Evolutionary conservation across 163 green algal species (phyloP).

Genomic region (Scenedesmus sp.): DNA sequence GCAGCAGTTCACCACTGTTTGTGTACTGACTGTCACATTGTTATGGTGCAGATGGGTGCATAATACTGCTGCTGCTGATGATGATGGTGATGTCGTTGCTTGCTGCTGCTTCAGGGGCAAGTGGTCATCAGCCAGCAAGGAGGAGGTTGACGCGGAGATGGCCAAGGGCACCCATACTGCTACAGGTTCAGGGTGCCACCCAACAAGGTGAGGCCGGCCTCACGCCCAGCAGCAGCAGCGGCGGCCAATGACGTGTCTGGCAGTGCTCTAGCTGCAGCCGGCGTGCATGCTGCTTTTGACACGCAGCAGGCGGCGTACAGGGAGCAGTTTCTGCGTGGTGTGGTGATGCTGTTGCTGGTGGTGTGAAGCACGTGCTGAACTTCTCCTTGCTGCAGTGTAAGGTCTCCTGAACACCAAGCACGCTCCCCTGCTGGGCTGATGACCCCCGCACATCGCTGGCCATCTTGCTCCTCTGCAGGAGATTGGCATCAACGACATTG

Average conservation of each 20-base stretch:
- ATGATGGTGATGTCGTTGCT: background rate
- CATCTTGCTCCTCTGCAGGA: slow-evolving; percentile 54
- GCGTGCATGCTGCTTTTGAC: background rate
- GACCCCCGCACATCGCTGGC: too few species aligned
- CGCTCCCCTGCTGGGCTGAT: too few species aligned
- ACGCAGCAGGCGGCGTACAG: background rate
- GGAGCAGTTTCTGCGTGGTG: too few species aligned
- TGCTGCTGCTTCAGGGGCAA: slow-evolving; percentile 79
- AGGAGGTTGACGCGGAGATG: slow-evolving; percentile 92
- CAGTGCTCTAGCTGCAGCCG: background rate
- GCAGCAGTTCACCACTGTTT: too few species aligned
- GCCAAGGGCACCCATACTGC: slow-evolving; percentile 89
- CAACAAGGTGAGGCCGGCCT: background rate
- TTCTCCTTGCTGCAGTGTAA: too few species aligned
- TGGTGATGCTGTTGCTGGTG: too few species aligned
- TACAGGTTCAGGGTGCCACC: slow-evolving; percentile 91
- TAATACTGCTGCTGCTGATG: background rate
- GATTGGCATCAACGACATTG: slow-evolving; percentile 89
- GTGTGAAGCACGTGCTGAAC: too few species aligned
- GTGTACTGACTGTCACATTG: background rate
- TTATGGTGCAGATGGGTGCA: background rate
- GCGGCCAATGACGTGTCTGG: background rate
- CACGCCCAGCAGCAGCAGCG: background rate
- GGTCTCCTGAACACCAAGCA: too few species aligned
- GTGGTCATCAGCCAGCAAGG: slow-evolving; percentile 90